Evolutionary conservation across 768 basidiomycete species (phyloP).

Genomic region (Tremella yokohamensis): DNA sequence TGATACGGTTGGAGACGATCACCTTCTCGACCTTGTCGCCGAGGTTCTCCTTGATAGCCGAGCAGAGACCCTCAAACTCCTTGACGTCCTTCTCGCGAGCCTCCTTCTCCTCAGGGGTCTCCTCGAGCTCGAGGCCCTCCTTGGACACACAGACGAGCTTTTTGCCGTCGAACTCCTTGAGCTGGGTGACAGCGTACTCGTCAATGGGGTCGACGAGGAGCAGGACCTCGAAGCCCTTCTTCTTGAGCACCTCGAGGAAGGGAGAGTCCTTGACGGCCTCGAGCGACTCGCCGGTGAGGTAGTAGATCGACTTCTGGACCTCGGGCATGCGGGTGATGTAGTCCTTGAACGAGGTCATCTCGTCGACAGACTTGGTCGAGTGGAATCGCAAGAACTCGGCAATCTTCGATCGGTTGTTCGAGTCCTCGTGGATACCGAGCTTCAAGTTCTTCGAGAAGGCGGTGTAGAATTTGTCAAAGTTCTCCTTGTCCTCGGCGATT

Average conservation of each 20-base stretch:
- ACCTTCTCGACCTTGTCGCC: conserved; percentile 99
- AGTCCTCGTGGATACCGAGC: conserved; percentile 98
- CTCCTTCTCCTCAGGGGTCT: conserved; percentile 97
- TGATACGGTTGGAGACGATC: conserved; percentile 93
- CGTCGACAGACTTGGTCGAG: conserved; percentile 89
- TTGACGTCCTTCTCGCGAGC: conserved; percentile 74
- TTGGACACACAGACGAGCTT: conserved; percentile 97
- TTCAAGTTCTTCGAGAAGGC: conserved; percentile 98
- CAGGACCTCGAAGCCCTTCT: conserved; percentile 97
- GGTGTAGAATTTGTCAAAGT: conserved; percentile 73
- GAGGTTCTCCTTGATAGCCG: conserved; percentile 94
- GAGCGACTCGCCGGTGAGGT: conserved; percentile 97
- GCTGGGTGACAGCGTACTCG: conserved; percentile 95
- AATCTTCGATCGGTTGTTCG: conserved; percentile 98
- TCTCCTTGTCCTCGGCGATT: conserved; percentile 99
- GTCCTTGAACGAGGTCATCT: conserved; percentile 91
- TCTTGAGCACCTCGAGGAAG: conserved; percentile 98
- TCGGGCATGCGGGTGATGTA: conserved; percentile 99
- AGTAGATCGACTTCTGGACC: conserved; percentile 98
- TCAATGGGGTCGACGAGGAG: conserved; percentile 98
- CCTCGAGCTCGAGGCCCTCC: conserved; percentile 98
- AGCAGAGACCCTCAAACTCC: conserved; percentile 81
- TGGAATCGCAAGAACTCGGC: conserved; percentile 98
- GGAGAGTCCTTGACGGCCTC: conserved; percentile 86
- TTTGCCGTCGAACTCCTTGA: conserved; percentile 98